Evolutionary conservation across 2,329 filamentous ascomycete genomes (phyloP), one percentile per base, ranked within the genome.

Genomic region (Alternaria triticina): DNA sequence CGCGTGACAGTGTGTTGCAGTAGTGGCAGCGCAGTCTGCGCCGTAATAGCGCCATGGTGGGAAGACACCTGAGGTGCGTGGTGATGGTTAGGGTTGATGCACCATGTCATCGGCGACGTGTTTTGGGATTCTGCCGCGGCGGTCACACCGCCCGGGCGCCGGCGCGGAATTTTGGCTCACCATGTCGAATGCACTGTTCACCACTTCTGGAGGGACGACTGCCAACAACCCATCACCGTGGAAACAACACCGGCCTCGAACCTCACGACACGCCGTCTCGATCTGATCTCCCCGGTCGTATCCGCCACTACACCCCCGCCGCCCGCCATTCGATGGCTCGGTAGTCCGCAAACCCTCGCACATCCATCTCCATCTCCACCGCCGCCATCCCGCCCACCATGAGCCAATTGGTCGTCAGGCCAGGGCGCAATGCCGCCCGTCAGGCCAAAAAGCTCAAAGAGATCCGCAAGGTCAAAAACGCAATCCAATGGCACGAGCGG

Each of bases 321-420:
- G 57, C 36, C 51, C 40, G 56, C 62, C 54, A 54, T 47, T 49
- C 59, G 49, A 76, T 74, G 72, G 71, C 72, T 71, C 72, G 69
- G 66, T 75, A 76, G 72, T 67, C 67, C 66, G 65, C 66, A 65
- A 49, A 47, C 55, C 56, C 50, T 57, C 58, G 54, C 65, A 57
- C 68, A 67, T 36, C 46, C 28, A 45, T 43, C 54, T 36, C 28
- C 20, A 59, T 57, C 63, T 51, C 50, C 57, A 22, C 59, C 60
- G 43, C 51, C 88, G 87, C 78, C 88, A 90, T 81, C 87, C 85
- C 59, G 78, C 81, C 62, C 86, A 76, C 75, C 62, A 78, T 73
- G 74, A 71, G 60, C 65, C 74, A 70, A 68, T 55, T 74, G 51
- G 58, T 69, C 65, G 63, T 68, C 40, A 55, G 62, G 15, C 70